phyloP scores from a whole-genome alignment of 495 filamentous ascomycete genomes.

The Penicillium canariense region DNA sequence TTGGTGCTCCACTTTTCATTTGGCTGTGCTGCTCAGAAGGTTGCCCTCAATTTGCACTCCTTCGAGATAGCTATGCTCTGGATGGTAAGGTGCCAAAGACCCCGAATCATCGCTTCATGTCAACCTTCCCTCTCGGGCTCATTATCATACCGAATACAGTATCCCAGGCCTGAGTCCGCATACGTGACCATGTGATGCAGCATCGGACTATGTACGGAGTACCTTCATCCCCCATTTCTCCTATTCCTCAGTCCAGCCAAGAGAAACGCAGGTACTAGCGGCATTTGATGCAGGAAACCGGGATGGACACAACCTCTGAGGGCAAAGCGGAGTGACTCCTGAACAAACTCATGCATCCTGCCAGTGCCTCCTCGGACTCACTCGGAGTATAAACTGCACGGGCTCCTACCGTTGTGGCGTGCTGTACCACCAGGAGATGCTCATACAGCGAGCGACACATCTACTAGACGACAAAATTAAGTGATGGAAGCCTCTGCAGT shows the following conservation, averaged over 20 bases:
- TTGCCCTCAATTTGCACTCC: too few relatives aligned
- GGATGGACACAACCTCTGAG: not conserved
- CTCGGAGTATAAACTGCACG: not conserved
- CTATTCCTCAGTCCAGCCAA: not conserved
- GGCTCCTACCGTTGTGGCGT: not conserved
- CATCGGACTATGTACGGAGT: not conserved
- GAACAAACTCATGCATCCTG: not conserved
- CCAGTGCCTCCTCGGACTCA: not conserved
- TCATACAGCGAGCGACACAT: not conserved
- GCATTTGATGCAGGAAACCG: conserved; percentile 12
- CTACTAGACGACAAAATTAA: not conserved
- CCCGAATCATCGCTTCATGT: not conserved
- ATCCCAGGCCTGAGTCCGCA: too few relatives aligned
- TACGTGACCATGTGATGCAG: not conserved
- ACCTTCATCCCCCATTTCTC: not conserved
- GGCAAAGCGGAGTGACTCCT: not conserved
- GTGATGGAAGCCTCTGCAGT: not conserved
- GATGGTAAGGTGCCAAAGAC: not conserved
- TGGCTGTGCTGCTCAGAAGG: too few relatives aligned
- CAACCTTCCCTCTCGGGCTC: not conserved
- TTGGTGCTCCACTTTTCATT: not conserved
- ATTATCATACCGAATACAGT: too few relatives aligned
- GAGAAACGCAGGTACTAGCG: conserved; percentile 8
- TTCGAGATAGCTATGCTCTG: not conserved
- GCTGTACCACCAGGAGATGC: too few relatives aligned